Conservation (phyloP, 2,329 filamentous ascomycete species). For the Botrytis tulipae region DNA sequence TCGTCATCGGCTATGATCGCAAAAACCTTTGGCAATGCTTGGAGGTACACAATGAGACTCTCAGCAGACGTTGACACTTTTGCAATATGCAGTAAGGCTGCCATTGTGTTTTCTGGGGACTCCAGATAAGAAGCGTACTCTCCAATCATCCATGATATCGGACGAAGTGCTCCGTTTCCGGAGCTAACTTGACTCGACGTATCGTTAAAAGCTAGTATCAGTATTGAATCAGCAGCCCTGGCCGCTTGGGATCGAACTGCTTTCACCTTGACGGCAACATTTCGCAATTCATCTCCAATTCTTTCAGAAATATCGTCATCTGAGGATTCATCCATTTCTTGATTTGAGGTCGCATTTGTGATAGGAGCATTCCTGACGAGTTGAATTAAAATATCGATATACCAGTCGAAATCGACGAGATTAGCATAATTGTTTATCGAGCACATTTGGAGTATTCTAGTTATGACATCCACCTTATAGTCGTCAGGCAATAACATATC, state of each 20-base stretch:
- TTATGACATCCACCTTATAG: slow-evolving; percentile 80
- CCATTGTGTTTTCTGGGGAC: slow-evolving; percentile 69
- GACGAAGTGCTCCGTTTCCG: slow-evolving; percentile 66
- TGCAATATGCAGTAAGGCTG: slow-evolving; percentile 67
- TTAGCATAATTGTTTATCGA: slow-evolving; percentile 84
- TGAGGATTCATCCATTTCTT: slow-evolving; percentile 20
- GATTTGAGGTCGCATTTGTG: slow-evolving; percentile 40
- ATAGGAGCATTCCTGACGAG: slow-evolving; percentile 69
- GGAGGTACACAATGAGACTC: slow-evolving; percentile 75
- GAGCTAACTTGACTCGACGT: slow-evolving; percentile 55
- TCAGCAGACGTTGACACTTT: slow-evolving; percentile 54
- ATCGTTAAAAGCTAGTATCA: slow-evolving; percentile 58
- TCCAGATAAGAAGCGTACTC: slow-evolving; percentile 77
- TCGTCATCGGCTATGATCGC: slow-evolving; percentile 66
- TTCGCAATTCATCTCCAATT: slow-evolving; percentile 84
- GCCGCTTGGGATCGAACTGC: slow-evolving; percentile 79
- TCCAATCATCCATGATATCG: slow-evolving; percentile 81
- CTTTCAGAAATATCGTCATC: slow-evolving; percentile 55
- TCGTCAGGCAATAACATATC: slow-evolving; percentile 73
- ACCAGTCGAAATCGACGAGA: slow-evolving; percentile 94
- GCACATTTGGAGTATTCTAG: slow-evolving; percentile 83
- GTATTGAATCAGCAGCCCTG: slow-evolving; percentile 72
- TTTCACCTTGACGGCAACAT: slow-evolving; percentile 86
- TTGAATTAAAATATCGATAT: slow-evolving; percentile 85
- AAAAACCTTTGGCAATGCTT: slow-evolving; percentile 85